Evolutionary conservation across 2,329 filamentous ascomycete genomes (phyloP), one percentile per base, ranked within the genome.

Genomic region (Thermochaetoides dissita): DNA sequence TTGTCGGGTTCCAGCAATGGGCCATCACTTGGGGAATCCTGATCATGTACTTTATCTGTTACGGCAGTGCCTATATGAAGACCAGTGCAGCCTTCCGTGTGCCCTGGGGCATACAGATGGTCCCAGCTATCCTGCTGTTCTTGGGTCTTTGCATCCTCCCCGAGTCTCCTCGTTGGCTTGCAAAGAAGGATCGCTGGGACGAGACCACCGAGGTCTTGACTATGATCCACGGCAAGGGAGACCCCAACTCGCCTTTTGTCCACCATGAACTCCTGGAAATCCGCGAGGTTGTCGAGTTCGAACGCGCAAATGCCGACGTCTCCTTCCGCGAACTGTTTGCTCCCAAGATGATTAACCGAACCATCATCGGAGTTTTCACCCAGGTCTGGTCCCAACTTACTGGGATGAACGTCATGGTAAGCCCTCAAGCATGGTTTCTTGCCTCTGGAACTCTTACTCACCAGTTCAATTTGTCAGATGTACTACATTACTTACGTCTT

Each of bases 1-100:
- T 87, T 31, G 79, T 87, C 10, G 76, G 79, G 40, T 71, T 75
- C 36, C 81, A 86, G 57, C 81, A 86, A 57, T 81, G 79, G 66
- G 78, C 80, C 28, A 85, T 87, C 46, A 82, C 81, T 49, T 82
- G 69, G 69, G 78, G 74, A 48, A 81, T 81, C 49, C 55, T 81
- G 45, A 77, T 81, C 60, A 81, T 81, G 53, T 82, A 80, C 64
- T 79, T 76, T 55, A 72, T 82, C 57, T 71, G 71, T 17, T 72
- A 79, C 53, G 81, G 77, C 17, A 76, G 72, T 57, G 75, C 71
- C 42, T 76, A 69, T 55, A 72, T 84, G 47, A 54, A 65, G 0
- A 71, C 74, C 8, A 57, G 69, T 1, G 64, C 70, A 2, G 71
- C 75, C 0, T 83, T 79, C 66, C 64, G 77, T 32, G 66, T 77